Evolutionary conservation across 169 alveolate species (phyloP).

Genomic region (Neospora caninum): DNA sequence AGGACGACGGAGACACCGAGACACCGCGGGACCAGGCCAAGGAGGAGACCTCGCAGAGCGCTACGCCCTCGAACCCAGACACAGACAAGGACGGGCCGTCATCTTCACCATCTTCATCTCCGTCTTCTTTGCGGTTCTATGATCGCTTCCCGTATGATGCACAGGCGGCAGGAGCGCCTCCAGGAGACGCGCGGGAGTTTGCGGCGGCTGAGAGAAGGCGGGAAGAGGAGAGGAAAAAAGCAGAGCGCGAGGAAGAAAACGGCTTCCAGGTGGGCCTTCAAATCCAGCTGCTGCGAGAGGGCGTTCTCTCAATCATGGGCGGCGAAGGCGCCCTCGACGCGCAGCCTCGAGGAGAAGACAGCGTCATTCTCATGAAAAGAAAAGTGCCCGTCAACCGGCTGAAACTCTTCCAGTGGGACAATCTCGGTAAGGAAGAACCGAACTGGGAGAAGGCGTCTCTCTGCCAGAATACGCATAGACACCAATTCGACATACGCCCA

Average conservation of each 20-base stretch:
- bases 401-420: not conserved
- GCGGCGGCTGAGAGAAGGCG: not conserved
- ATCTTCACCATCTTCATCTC: not conserved
- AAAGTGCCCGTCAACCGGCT: constrained; percentile 27
- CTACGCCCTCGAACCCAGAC: no score
- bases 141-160: not conserved
- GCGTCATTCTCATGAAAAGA: not conserved
- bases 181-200: not conserved
- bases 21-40: not conserved
- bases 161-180: constrained; percentile 15
- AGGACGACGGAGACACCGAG: not conserved
- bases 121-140: not conserved
- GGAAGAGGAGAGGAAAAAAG: not conserved
- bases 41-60: not conserved
- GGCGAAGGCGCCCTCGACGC: not conserved
- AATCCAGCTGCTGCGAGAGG: not conserved
- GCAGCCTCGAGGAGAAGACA: constrained; percentile 1
- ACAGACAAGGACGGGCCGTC: not conserved
- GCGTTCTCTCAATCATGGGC: not conserved
- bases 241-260: not conserved
- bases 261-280: constrained; percentile 22
- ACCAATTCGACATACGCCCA: no score
- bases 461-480: no score
- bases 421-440: not conserved
- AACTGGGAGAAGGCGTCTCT: no score